phyloP scores from a whole-genome alignment of 441 rosid genomes.

The Populus hybrid region DNA sequence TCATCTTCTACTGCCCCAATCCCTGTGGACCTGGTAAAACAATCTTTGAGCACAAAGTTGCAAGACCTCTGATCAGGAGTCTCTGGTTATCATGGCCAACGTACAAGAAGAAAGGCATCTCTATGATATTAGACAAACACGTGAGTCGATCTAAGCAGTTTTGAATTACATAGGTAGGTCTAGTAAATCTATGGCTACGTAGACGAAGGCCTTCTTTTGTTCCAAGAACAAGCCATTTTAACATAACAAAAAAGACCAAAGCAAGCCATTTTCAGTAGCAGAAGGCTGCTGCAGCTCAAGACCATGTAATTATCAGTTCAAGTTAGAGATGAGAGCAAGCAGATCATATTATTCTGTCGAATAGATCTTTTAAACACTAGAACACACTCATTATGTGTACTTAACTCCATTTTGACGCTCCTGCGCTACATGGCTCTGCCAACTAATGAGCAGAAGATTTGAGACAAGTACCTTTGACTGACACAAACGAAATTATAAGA shows the following conservation, averaged over 20 bases:
- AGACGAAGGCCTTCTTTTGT: neutral
- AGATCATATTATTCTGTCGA: neutral
- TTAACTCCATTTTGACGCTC: neutral
- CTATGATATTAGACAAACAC: neutral
- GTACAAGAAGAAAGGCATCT: neutral
- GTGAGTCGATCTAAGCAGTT: neutral
- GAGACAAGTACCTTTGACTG: neutral
- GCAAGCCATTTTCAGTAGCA: neutral
- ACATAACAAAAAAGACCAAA: too few species aligned
- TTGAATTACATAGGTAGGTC: neutral
- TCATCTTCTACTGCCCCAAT: neutral
- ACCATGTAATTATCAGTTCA: neutral
- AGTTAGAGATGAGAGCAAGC: neutral
- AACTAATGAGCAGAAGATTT: neutral
- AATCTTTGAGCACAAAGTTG: neutral
- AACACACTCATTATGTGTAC: neutral
- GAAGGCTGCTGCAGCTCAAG: neutral
- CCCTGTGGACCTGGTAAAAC: neutral
- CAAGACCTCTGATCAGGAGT: too few species aligned
- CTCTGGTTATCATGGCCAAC: neutral
- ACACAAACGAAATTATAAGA: neutral
- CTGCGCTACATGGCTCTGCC: neutral
- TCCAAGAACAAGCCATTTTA: neutral
- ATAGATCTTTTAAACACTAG: neutral
- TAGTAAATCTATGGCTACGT: neutral